Evolutionary conservation across 257 asterid genomes (phyloP), one percentile per base, ranked within the genome.

Genomic region (Apocynum venetum): DNA sequence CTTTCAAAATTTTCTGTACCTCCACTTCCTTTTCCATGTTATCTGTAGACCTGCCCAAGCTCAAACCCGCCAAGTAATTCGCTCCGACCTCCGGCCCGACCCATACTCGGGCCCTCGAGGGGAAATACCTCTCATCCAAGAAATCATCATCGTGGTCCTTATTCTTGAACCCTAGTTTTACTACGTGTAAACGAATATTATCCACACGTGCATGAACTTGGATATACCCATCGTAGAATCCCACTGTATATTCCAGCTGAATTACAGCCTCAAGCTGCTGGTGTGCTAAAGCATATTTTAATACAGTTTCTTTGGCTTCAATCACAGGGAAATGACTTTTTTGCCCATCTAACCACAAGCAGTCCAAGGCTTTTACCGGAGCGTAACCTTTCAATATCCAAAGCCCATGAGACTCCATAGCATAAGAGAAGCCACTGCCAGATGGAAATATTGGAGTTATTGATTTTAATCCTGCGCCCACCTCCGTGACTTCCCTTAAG

Each of bases 61-160:
- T 94, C 83, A 93, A 49, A 73, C 96, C 95, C 6, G 89, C 90
- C 17, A 94, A 92, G 56, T 94, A 94, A 80, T 81, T 81, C 2
- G 98, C 90, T 76, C 97, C 97, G 2, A 89, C 68, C 41, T 94
- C 98, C 17, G 97, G 98, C 72, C 98, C 97, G 40, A 94, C 89
- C 97, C 98, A 94, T 9, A 86, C 83, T 79, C 93, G 89, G 13
- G 89, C 78, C 76, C 97, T 82, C 0, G 98, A 94, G 0, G 98
- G 97, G 35, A 94, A 92, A 70, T 92, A 86, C 86, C 77, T 89
- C 88, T 92, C 97, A 40, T 86, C 87, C 80, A 82, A 11, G 57
- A 85, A 78, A 47, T 13, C 71, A 5, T 74, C 71, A 52, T 72
- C 77, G 1, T 79, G 84, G 3, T 81, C 85, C 14, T 78, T 75